A percentile compares a stretch with the other conserved stretches of the same genome.
Evolutionary conservation across 306 rosid species (phyloP).

Genomic region (Lathyrus tuberosus): DNA sequence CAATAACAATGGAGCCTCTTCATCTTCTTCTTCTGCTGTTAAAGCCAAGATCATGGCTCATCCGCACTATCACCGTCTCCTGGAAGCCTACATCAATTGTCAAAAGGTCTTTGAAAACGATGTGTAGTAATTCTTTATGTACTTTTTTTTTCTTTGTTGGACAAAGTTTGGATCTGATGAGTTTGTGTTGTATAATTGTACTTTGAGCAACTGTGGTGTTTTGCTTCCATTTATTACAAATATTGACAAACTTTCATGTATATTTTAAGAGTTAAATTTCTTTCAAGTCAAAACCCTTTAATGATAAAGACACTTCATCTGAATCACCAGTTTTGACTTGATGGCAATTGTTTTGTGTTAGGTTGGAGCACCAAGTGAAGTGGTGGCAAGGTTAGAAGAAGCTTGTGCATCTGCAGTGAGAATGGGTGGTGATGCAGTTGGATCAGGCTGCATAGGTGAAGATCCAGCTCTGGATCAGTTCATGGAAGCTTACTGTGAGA

Average conservation of each 20-base stretch:
- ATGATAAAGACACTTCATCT: constrained; percentile 38
- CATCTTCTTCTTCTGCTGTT: constrained; percentile 51
- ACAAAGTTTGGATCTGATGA: constrained; percentile 49
- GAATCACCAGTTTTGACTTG: neutral
- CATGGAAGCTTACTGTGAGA: constrained; percentile 99
- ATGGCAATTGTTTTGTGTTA: neutral
- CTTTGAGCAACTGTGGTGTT: constrained; percentile 8
- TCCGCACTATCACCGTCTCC: constrained; percentile 95
- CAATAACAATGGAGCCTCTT: constrained; percentile 46
- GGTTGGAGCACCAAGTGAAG: constrained; percentile 97
- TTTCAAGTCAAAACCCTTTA: constrained; percentile 41
- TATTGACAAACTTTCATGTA: neutral
- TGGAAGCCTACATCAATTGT: constrained; percentile 85
- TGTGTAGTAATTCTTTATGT: constrained; percentile 19
- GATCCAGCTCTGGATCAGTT: constrained; percentile 98
- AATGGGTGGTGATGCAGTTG: constrained; percentile 44
- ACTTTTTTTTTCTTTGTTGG: constrained; percentile 20
- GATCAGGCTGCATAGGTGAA: constrained; percentile 69
- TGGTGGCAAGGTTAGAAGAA: constrained; percentile 77
- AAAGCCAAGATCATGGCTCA: constrained; percentile 96
- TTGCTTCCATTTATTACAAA: constrained; percentile 5
- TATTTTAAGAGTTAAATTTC: neutral
- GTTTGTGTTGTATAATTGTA: constrained; percentile 25
- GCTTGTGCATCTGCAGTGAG: constrained; percentile 67
- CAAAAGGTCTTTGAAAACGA: constrained; percentile 71